A percentile compares a stretch with the other conserved stretches of the same genome.
Conservation (phyloP, 225 moss, liverwort and hornwort genomes). For the Polytrichum commune region DNA sequence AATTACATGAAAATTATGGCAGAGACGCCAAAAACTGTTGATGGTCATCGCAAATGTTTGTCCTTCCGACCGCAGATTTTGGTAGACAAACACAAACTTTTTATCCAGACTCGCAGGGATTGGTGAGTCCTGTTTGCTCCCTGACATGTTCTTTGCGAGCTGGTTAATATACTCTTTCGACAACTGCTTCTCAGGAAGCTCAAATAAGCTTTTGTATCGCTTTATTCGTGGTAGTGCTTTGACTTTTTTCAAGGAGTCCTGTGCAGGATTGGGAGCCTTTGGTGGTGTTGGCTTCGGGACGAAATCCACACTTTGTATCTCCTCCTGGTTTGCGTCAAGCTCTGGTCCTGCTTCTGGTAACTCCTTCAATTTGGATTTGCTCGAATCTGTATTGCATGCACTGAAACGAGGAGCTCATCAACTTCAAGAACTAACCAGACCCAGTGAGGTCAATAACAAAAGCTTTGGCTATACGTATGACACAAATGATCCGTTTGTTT, state of each 20-base stretch:
- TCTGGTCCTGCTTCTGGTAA: background rate
- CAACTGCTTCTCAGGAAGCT: conserved; percentile 15
- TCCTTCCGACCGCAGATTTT: conserved; percentile 30
- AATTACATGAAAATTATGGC: conserved; percentile 41
- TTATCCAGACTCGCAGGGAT: conserved; percentile 1
- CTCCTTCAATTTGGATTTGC: conserved; percentile 9
- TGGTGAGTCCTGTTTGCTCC: conserved; percentile 5
- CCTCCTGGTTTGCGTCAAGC: background rate
- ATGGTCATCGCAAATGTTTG: conserved; percentile 40
- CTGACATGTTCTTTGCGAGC: conserved; percentile 6
- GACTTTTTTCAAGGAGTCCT: background rate
- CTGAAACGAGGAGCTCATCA: conserved; percentile 1
- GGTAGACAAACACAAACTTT: conserved; percentile 23
- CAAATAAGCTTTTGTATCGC: background rate
- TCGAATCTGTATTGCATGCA: conserved; percentile 16
- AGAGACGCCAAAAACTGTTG: conserved; percentile 42
- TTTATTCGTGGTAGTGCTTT: background rate
- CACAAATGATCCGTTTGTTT: too few relatives aligned
- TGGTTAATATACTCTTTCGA: conserved; percentile 25
- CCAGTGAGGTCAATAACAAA: too few relatives aligned
- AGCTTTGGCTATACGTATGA: too few relatives aligned
- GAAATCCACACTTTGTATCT: conserved; percentile 9
- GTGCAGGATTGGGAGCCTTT: background rate
- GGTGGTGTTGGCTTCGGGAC: background rate
- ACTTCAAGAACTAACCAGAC: too few relatives aligned